Base-by-base conservation (phyloP, 257 asterid genomes). In the Nicotiana obtusifolia region DNA sequence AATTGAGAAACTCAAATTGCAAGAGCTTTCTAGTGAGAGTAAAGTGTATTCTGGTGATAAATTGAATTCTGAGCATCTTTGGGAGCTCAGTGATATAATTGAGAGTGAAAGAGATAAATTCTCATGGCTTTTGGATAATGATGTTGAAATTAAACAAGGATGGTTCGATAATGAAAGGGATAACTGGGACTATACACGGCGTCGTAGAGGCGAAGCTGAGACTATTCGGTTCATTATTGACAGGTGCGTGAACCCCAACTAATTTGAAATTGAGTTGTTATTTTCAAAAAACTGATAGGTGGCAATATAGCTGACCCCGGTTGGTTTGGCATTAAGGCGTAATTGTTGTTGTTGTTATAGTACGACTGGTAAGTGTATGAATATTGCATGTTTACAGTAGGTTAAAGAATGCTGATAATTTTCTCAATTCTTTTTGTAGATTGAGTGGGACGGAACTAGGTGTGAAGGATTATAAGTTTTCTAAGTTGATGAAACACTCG, bases 51-150 rank as follows among this genome's bases (percentile, higher is more conserved):
- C 56, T 26, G 94, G 95, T 19, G 91, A 85, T 31, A 88, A 87
- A 81, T 67, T 95, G 90, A 89, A 89, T 80, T 82, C 84, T 10
- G 90, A 89, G 88, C 92, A 84, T 83, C 79, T 95, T 86, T 86
- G 80, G 84, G 99, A 94, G 84, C 91, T 95, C 44, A 86, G 97
- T 65, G 94, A 95, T 78, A 82, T 91, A 78, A 86, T 94, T 82
- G 97, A 95, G 92, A 64, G 81, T 56, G 97, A 95, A 61, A 91
- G 91, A 84, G 94, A 88, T 78, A 91, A 90, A 62, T 90, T 94
- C 24, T 68, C 91, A 4, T 95, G 99, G 98, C 93, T 95, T 69
- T 87, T 95, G 88, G 93, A 92, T 82, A 89, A 91, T 76, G 98
- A 94, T 84, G 61, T 94, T 73, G 98, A 92, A 67, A 35, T 89